A percentile compares a stretch with the other conserved stretches of the same genome.
These are phyloP conservation scores for Leishmania mexicana DNA, from an alignment of 208 protist species.

Conservation along the genomic window DNA sequence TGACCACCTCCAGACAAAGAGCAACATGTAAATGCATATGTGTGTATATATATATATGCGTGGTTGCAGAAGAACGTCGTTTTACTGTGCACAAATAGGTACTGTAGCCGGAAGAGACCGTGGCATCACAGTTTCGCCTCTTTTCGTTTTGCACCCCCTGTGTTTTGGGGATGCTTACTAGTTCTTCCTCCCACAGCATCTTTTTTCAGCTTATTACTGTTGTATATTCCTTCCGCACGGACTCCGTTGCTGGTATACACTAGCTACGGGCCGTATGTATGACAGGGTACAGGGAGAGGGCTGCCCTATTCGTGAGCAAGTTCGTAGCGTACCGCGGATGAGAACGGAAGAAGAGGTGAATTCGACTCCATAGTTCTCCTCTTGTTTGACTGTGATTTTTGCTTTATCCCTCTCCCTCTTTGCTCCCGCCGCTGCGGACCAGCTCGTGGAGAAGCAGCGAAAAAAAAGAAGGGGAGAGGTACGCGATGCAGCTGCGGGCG, in stretches of 20 bases:
- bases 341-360: neutral
- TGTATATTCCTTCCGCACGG: neutral
- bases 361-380: neutral
- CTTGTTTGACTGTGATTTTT: neutral
- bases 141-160: neutral
- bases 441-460: neutral
- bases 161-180: neutral
- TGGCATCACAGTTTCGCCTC: neutral
- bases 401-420: neutral
- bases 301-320: neutral
- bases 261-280: neutral
- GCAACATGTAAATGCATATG: slow-evolving; percentile 38
- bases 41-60: neutral
- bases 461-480: neutral
- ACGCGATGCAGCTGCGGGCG: neutral
- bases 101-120: neutral
- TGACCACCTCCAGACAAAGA: slow-evolving; percentile 37
- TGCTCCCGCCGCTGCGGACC: neutral
- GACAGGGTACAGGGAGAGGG: neutral
- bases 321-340: neutral
- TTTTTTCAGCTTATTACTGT: neutral
- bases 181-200: neutral
- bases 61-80: neutral
- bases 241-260: neutral
- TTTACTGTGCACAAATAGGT: neutral